These are phyloP conservation scores for Hypoxylon sp. DNA, from an alignment of 2,329 filamentous ascomycete genomes.

Conservation along the genomic window DNA sequence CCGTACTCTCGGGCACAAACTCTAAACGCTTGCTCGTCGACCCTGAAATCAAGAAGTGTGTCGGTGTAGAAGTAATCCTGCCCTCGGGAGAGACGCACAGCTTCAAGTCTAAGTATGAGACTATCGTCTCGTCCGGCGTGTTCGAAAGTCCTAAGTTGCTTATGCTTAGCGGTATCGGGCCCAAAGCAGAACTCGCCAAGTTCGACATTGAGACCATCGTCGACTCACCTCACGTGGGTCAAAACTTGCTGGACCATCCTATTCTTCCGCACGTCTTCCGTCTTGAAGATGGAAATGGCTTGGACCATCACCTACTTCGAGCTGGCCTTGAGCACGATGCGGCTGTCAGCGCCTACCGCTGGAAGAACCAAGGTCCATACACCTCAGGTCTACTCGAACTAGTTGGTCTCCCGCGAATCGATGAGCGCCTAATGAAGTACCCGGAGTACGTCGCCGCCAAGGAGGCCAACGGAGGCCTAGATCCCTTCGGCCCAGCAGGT, in stretches of 20 bases:
- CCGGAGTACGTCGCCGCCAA: constrained; percentile 63
- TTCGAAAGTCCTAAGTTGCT: constrained; percentile 77
- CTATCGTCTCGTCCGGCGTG: constrained; percentile 66
- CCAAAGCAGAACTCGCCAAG: constrained; percentile 64
- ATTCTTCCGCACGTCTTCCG: constrained; percentile 67
- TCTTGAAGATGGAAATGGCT: constrained; percentile 59
- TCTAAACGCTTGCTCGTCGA: constrained; percentile 70
- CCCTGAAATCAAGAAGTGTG: constrained; percentile 56
- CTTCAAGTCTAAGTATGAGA: constrained; percentile 65
- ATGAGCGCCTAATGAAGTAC: constrained; percentile 65
- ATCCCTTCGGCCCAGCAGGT: constrained; percentile 69
- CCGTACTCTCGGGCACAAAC: constrained; percentile 62
- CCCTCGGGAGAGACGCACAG: constrained; percentile 59
- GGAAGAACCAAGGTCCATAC: constrained; percentile 58
- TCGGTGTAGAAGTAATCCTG: constrained; percentile 64
- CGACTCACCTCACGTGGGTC: constrained; percentile 74
- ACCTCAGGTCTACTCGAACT: constrained; percentile 64
- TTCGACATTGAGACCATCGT: constrained; percentile 69
- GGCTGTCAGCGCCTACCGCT: constrained; percentile 57
- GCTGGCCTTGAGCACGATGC: constrained; percentile 55
- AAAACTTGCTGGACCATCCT: constrained; percentile 75
- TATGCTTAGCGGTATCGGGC: constrained; percentile 75
- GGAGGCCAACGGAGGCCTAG: constrained; percentile 60
- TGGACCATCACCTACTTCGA: constrained; percentile 61
- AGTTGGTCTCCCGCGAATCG: constrained; percentile 71